phyloP scores from a whole-genome alignment of 306 rosid genomes.

The Quercus wislizeni region DNA sequence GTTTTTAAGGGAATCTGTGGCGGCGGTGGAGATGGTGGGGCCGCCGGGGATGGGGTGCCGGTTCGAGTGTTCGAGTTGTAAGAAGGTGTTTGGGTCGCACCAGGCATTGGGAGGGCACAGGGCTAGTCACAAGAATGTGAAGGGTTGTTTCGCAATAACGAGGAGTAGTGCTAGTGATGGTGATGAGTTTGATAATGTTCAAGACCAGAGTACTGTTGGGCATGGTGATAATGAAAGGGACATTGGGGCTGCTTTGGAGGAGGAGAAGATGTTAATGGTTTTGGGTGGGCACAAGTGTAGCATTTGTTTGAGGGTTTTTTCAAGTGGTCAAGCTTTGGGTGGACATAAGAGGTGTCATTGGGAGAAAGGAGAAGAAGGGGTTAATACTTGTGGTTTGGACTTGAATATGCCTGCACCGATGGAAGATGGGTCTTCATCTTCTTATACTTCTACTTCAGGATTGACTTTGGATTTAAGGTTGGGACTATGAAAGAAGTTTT shows the following conservation, averaged over 20 bases:
- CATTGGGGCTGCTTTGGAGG: background rate
- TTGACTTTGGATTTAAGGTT: constrained; percentile 67
- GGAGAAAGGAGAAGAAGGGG: constrained; percentile 44
- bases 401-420: constrained; percentile 57
- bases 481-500: constrained; percentile 34
- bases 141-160: constrained; percentile 62
- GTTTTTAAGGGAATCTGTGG: background rate
- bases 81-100: constrained; percentile 73
- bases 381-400: constrained; percentile 25
- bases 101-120: constrained; percentile 85
- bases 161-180: constrained; percentile 16
- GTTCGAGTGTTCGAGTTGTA: constrained; percentile 75
- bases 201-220: background rate
- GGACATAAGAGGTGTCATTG: constrained; percentile 72
- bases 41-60: background rate
- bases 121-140: constrained; percentile 70
- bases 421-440: constrained; percentile 23
- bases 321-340: constrained; percentile 65
- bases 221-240: background rate
- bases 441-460: constrained; percentile 22
- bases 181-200: background rate
- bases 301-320: constrained; percentile 50
- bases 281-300: constrained; percentile 47
- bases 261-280: constrained; percentile 14
- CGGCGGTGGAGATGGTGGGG: background rate